phyloP scores from a whole-genome alignment of 805 yeast species.

The Torulaspora gathmanii region DNA sequence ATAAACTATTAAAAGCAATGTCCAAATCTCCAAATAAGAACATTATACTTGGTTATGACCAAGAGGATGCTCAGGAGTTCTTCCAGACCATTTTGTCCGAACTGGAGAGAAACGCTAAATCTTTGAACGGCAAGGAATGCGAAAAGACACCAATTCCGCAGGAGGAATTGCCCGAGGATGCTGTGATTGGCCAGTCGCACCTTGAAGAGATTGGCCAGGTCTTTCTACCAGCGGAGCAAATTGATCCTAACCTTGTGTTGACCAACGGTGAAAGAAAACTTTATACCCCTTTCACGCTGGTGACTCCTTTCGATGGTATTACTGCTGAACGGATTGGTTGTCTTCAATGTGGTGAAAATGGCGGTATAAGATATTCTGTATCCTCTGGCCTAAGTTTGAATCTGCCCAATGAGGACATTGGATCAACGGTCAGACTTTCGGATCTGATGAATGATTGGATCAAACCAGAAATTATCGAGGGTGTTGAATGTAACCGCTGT shows the following conservation, averaged over 20 bases:
- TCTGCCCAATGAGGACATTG: slow-evolving; percentile 49
- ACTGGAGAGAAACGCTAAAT: slow-evolving; percentile 46
- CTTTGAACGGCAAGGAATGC: slow-evolving; percentile 17
- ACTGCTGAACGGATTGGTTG: slow-evolving; percentile 89
- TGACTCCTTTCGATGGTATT: slow-evolving; percentile 91
- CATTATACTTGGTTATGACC: slow-evolving; percentile 78
- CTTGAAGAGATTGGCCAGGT: slow-evolving; percentile 61
- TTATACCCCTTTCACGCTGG: slow-evolving; percentile 48
- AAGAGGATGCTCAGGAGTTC: slow-evolving; percentile 95
- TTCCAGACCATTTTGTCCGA: slow-evolving; percentile 73
- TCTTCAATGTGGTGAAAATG: slow-evolving; percentile 84
- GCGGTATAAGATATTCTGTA: slow-evolving; percentile 82
- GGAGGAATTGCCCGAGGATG: slow-evolving; percentile 35
- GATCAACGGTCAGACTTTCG: slow-evolving; percentile 43
- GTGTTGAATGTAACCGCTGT: slow-evolving; percentile 93
- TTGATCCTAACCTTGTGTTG: slow-evolving; percentile 58
- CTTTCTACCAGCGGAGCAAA: slow-evolving; percentile 66
- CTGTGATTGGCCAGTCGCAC: slow-evolving; percentile 39
- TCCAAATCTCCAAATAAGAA: slow-evolving; percentile 74
- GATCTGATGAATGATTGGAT: slow-evolving; percentile 63
- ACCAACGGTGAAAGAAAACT: slow-evolving; percentile 36
- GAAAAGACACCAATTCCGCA: slow-evolving; percentile 27
- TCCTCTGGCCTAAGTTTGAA: slow-evolving; percentile 69
- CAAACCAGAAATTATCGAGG: slow-evolving; percentile 80
- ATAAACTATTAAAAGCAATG: slow-evolving; percentile 58